Evolutionary conservation across 805 yeast species (phyloP).

Genomic region (Candida glaebosa): DNA sequence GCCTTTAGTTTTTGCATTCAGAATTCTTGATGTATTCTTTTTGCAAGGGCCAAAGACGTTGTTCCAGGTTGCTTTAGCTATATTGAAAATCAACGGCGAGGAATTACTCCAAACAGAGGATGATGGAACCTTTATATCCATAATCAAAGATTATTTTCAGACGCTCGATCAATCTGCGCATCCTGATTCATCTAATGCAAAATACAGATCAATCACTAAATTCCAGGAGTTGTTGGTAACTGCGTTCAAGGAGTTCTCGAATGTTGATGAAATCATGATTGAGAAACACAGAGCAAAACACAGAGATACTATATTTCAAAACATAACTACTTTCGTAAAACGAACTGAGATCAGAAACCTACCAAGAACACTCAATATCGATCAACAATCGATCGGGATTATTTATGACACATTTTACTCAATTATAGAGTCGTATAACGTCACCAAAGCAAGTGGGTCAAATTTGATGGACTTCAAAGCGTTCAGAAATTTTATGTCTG

Average conservation of each 20-base stretch:
- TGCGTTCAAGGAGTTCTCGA: conserved; percentile 86
- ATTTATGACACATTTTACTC: conserved; percentile 83
- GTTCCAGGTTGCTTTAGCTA: conserved; percentile 91
- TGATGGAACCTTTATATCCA: conserved; percentile 87
- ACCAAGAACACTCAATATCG: conserved; percentile 65
- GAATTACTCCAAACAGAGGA: conserved; percentile 74
- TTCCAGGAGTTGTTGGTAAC: conserved; percentile 89
- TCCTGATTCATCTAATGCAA: conserved; percentile 63
- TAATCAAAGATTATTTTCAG: conserved; percentile 77
- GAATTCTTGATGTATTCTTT: conserved; percentile 87
- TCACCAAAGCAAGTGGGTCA: conserved; percentile 44
- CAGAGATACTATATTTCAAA: conserved; percentile 74
- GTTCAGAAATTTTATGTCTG: conserved; percentile 71
- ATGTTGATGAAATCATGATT: conserved; percentile 72
- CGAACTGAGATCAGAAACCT: conserved; percentile 86
- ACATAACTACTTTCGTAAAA: conserved; percentile 87
- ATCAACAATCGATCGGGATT: conserved; percentile 56
- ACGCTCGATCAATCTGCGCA: conserved; percentile 76
- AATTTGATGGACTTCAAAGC: conserved; percentile 73
- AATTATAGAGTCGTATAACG: conserved; percentile 64
- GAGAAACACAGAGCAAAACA: conserved; percentile 64
- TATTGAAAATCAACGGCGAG: conserved; percentile 86
- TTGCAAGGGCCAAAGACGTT: conserved; percentile 84
- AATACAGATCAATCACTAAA: conserved; percentile 65
- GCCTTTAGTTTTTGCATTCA: conserved; percentile 91